Percentiles rank a stretch among this genome's conserved stretches.
Evolutionary conservation across 805 yeast species (phyloP).

Genomic region (Candida montana): DNA sequence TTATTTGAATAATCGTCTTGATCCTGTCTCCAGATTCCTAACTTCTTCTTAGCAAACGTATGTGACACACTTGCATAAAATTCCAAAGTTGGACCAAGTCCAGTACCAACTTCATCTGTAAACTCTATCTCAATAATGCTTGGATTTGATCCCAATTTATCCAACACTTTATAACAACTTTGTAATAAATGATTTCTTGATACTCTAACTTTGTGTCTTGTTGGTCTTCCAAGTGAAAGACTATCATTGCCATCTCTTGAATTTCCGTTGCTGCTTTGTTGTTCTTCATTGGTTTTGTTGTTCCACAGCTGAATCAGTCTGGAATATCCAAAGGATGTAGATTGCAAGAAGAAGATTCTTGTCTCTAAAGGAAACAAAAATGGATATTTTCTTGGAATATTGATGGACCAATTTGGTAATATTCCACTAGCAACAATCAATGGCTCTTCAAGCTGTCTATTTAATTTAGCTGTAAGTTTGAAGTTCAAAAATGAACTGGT

Average conservation of each 20-base stretch:
- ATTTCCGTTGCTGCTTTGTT: constrained; percentile 30
- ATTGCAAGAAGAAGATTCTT: constrained; percentile 69
- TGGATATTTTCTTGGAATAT: constrained; percentile 67
- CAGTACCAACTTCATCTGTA: constrained; percentile 90
- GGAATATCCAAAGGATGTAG: constrained; percentile 88
- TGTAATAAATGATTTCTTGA: constrained; percentile 64
- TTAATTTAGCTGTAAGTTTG: constrained; percentile 79
- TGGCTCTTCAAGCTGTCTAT: constrained; percentile 86
- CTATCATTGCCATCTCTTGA: constrained; percentile 15
- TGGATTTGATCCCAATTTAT: constrained; percentile 71
- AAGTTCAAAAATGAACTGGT: constrained; percentile 54
- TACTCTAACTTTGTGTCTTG: constrained; percentile 74
- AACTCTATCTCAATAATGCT: constrained; percentile 83
- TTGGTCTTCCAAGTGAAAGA: constrained; percentile 59
- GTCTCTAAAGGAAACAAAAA: constrained; percentile 83
- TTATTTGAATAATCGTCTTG: constrained; percentile 25
- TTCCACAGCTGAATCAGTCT: constrained; percentile 79
- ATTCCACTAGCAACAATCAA: constrained; percentile 81
- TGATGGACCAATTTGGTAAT: constrained; percentile 79
- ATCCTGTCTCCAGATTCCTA: constrained; percentile 62
- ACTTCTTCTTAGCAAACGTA: constrained; percentile 55
- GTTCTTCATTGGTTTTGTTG: constrained; percentile 37
- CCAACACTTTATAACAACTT: constrained; percentile 75
- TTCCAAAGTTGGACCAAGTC: constrained; percentile 93
- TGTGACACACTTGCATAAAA: constrained; percentile 79